phyloP scores from a whole-genome alignment of 202 grass and related monocot species.

The Saccharum hybrid region DNA sequence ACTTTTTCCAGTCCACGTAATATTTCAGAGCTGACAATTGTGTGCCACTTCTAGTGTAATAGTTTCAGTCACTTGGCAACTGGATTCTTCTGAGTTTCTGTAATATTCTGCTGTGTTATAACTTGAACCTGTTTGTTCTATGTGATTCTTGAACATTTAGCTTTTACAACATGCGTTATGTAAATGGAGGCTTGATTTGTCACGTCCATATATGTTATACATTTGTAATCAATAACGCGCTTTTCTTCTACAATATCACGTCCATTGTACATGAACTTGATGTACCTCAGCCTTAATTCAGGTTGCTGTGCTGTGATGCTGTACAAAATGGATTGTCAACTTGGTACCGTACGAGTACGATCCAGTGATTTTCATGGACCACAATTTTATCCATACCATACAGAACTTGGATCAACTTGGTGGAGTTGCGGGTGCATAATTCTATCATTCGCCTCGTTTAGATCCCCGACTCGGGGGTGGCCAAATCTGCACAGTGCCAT shows the following conservation, averaged over 20 bases:
- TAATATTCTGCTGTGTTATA: neutral
- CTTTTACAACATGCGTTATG: neutral
- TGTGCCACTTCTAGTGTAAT: neutral
- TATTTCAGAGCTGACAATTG: neutral
- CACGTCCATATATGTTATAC: neutral
- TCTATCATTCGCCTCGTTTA: too few relatives aligned
- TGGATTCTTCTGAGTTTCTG: neutral
- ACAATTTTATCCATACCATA: neutral
- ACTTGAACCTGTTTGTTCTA: neutral
- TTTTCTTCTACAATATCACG: neutral
- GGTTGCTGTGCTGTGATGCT: too few relatives aligned
- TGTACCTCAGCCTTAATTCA: neutral
- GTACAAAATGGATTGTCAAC: neutral
- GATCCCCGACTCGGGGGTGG: too few relatives aligned
- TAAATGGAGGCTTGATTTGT: neutral
- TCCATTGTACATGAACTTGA: neutral
- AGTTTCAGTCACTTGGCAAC: conserved; percentile 2
- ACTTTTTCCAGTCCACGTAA: neutral
- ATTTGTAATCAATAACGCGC: neutral
- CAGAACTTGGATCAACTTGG: too few relatives aligned
- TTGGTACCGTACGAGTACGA: neutral
- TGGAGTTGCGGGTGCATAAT: too few relatives aligned
- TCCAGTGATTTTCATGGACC: neutral
- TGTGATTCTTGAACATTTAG: conserved; percentile 10
- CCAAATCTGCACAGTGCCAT: too few relatives aligned